Evolutionary conservation across 2,329 filamentous ascomycete genomes (phyloP).

Genomic region (Sphaerulina vaccinii): DNA sequence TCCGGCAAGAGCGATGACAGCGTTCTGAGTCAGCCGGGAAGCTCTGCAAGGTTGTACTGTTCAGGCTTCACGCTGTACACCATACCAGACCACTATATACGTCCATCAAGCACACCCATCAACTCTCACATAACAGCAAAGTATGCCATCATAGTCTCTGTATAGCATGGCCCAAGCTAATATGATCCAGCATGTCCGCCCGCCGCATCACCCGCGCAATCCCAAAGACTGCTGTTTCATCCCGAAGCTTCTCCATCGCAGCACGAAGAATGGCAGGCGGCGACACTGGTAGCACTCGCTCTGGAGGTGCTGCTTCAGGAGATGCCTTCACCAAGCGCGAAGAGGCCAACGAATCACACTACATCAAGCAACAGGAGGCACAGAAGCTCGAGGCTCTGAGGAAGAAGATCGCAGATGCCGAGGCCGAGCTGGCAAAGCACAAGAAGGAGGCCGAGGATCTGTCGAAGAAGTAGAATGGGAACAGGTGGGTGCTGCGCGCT

Average conservation of each 20-base stretch:
- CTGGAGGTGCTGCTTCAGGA: slow-evolving; percentile 53
- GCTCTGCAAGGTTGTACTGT: background rate
- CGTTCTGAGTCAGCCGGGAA: background rate
- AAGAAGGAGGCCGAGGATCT: slow-evolving; percentile 31
- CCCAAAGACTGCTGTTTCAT: slow-evolving; percentile 37
- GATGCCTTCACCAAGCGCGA: slow-evolving; percentile 94
- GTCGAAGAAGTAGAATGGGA: slow-evolving; percentile 17
- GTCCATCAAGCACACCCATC: background rate
- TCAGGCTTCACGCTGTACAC: background rate
- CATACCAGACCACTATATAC: background rate
- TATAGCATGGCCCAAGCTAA: background rate
- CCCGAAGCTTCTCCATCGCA: slow-evolving; percentile 44
- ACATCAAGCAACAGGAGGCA: slow-evolving; percentile 83
- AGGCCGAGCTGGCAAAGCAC: slow-evolving; percentile 34
- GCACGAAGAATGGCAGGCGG: slow-evolving; percentile 45
- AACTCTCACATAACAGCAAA: background rate
- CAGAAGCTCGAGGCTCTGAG: slow-evolving; percentile 62
- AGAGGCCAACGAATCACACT: slow-evolving; percentile 78
- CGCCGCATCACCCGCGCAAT: slow-evolving; percentile 40
- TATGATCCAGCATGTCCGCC: slow-evolving; percentile 30
- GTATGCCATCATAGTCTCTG: slow-evolving; percentile 1
- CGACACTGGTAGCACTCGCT: slow-evolving; percentile 44
- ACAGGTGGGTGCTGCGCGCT: background rate
- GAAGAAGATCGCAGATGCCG: slow-evolving; percentile 37
- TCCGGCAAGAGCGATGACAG: no score